These are phyloP conservation scores for Pharus latifolius DNA, from an alignment of 176 grass and related monocot genomes.

Conservation along the genomic window DNA sequence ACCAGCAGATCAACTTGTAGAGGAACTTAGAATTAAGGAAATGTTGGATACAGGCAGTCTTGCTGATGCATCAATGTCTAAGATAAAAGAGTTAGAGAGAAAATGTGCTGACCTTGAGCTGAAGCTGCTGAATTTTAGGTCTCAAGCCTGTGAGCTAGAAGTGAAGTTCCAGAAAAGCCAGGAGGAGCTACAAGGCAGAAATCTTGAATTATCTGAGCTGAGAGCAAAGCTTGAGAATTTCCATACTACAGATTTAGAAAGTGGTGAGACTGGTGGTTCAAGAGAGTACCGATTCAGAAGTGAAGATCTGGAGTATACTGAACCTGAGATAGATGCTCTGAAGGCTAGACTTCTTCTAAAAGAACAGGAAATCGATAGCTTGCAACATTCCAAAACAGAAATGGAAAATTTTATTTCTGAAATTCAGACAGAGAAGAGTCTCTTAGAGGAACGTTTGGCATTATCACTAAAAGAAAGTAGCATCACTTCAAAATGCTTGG, in stretches of 20 bases:
- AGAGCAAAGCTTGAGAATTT: slow-evolving; percentile 25
- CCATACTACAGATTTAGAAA: background rate
- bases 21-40: slow-evolving; percentile 38
- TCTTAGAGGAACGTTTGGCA: slow-evolving; percentile 54
- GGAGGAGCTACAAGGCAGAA: slow-evolving; percentile 44
- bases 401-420: slow-evolving; percentile 47
- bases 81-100: slow-evolving; percentile 40
- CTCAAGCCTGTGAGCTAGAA: slow-evolving; percentile 48
- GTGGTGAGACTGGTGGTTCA: slow-evolving; percentile 6
- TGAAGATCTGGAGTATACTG: slow-evolving; percentile 38
- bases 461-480: slow-evolving; percentile 52
- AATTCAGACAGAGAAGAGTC: slow-evolving; percentile 51
- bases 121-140: slow-evolving; percentile 62
- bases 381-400: slow-evolving; percentile 49
- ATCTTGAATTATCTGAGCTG: slow-evolving; percentile 54
- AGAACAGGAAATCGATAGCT: slow-evolving; percentile 44
- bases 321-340: slow-evolving; percentile 44
- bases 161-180: slow-evolving; percentile 56
- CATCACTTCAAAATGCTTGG: slow-evolving; percentile 66
- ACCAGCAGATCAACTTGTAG: slow-evolving; percentile 35
- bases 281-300: slow-evolving; percentile 9
- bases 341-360: slow-evolving; percentile 31
- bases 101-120: slow-evolving; percentile 80
- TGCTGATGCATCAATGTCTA: slow-evolving; percentile 23
- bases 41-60: slow-evolving; percentile 10